Evolutionary conservation across 2,329 filamentous ascomycete species (phyloP).

Genomic region (Pseudogymnoascus sp.): DNA sequence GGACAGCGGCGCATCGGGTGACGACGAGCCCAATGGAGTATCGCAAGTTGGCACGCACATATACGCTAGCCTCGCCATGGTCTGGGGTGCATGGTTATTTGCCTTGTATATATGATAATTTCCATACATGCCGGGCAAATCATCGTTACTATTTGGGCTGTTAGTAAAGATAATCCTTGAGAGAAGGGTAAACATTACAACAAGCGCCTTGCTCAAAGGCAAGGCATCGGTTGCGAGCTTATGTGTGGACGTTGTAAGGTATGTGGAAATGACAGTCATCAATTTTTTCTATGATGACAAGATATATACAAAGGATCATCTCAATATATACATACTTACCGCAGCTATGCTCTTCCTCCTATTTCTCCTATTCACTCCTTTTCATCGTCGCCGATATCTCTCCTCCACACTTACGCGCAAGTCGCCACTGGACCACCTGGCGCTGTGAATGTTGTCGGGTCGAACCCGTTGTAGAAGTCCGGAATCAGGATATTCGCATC

Average conservation of each 20-base stretch:
- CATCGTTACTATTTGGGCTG: neutral
- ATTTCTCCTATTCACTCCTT: too few species aligned
- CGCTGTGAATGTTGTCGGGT: conserved; percentile 28
- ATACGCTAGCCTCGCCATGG: neutral
- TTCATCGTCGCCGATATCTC: neutral
- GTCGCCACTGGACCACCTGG: conserved; percentile 23
- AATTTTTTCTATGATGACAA: neutral
- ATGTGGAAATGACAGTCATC: neutral
- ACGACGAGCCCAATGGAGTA: neutral
- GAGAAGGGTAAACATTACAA: neutral
- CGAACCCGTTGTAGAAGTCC: conserved; percentile 23
- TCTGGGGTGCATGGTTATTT: neutral
- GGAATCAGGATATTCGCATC: conserved; percentile 21
- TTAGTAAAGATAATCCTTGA: neutral
- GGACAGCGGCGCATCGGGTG: neutral
- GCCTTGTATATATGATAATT: neutral
- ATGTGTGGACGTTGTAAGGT: neutral
- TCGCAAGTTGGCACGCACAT: neutral
- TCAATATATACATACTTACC: neutral
- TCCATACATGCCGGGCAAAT: neutral
- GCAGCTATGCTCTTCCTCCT: neutral
- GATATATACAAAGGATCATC: conserved; percentile 1
- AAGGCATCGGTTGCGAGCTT: neutral
- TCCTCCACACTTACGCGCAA: neutral
- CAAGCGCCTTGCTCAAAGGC: neutral